Evolutionary conservation across 306 rosid genomes (phyloP), one percentile per base, ranked within the genome.

Genomic region (Clitoria ternatea): DNA sequence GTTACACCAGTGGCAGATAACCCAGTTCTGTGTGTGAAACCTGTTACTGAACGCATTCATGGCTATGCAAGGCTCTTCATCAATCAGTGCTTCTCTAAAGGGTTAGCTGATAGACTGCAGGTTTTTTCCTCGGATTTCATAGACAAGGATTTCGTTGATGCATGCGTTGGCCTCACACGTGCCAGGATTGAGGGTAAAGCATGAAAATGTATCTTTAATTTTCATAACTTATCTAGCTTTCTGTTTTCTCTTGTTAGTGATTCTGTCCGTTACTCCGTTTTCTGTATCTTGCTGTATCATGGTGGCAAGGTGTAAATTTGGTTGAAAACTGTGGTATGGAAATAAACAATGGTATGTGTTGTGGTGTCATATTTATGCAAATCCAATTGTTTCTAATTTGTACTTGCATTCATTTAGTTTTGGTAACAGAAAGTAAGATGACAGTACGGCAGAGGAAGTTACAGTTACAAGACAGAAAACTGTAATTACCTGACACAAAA

Each of bases 1-100:
- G 95, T 80, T 55, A 94, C 99, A 0, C 97, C 97, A 0, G 85
- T 84, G 40, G 47, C 96, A 6, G 96, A 94, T 78, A 94, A 91
- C 67, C 97, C 95, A 0, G 32, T 91, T 10, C 1, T 94, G 68
- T 94, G 99, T 61, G 97, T 91, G 39, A 85, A 74, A 44, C 97
- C 99, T 6, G 99, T 91, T 30, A 94, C 97, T 0, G 19, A 70
- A 5, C 80, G 99, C 73, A 94, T 94, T 70, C 97, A 82, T 69
- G 72, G 81, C 7, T 91, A 52, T 69, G 87, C 88, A 1, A 85
- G 99, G 50, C 49, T 94, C 69, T 94, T 94, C 44, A 89, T 94
- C 4, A 50, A 75, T 18, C 95, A 91, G 76, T 87, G 97, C 35
- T 74, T 69, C 56, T 15, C 85, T 0, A 89, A 59, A 42, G 88